Percentiles rank a stretch among this genome's conserved stretches.
These are phyloP conservation scores for Exophiala dermatitidis DNA, from an alignment of 2,329 filamentous ascomycete genomes.

Conservation along the genomic window DNA sequence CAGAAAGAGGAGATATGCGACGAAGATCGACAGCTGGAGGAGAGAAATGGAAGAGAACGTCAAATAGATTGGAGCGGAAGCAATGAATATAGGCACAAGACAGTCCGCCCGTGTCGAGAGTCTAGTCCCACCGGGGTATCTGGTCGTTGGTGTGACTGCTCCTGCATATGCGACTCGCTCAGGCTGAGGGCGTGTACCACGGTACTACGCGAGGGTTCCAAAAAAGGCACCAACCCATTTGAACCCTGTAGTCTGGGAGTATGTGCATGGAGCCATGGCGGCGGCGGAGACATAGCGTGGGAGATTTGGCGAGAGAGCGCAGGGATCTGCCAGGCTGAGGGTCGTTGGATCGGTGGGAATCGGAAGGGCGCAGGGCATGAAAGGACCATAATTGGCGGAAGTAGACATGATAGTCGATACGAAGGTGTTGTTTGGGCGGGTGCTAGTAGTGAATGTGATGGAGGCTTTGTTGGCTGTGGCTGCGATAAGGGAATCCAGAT, in stretches of 20 bases:
- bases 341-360: neutral
- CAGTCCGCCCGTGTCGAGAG: neutral
- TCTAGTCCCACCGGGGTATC: neutral
- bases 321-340: neutral
- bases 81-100: slow-evolving; percentile 10
- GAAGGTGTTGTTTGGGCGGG: too few relatives aligned
- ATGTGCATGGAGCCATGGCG: too few relatives aligned
- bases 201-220: neutral
- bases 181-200: neutral
- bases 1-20: neutral
- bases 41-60: neutral
- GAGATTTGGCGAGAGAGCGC: neutral
- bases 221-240: neutral
- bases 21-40: neutral
- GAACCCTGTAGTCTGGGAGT: neutral
- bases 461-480: too few relatives aligned
- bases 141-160: neutral
- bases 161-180: neutral
- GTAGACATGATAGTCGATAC: too few relatives aligned
- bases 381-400: neutral
- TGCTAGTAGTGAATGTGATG: too few relatives aligned
- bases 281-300: neutral
- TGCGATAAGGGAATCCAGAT: too few relatives aligned
- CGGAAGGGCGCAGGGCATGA: neutral
- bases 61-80: slow-evolving; percentile 7